Evolutionary conservation across 2,329 filamentous ascomycete genomes (phyloP), one percentile per base, ranked within the genome.

Genomic region (Chrysosporium keratinophilum): DNA sequence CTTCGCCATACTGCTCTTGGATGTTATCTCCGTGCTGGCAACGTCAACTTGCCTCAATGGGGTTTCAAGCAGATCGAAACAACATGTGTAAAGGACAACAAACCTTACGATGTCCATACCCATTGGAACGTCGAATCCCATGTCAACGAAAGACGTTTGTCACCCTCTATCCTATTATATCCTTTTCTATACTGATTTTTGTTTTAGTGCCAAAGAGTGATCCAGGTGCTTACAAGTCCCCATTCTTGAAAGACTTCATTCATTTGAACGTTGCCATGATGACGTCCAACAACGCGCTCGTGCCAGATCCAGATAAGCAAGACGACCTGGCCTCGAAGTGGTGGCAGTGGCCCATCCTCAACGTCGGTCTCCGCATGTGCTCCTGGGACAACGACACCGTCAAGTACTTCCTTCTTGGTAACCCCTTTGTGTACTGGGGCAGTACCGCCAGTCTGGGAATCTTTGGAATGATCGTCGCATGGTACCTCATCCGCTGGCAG

Each of bases 11-110:
- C 81, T 41, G 78, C 82, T 53, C 78, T 97, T 53, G 87, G 87
- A 61, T 98, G 93, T 73, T 98, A 98, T 68, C 81, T 98, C 49
- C 85, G 90, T 59, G 94, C 93, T 56, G 91, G 90, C 62, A 98
- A 95, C 64, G 86, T 89, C 63, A 98, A 97, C 72, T 78, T 98
- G 59, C 93, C 93, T 50, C 93, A 97, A 69, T 98, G 93, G 93
- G 93, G 93, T 68, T 98, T 98, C 79, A 96, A 97, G 76, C 93
- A 98, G 74, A 97, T 98, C 60, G 93, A 98, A 74, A 90, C 93
- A 35, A 95, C 89, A 23, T 98, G 93, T 72, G 83, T 85, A 61
- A 96, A 95, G 76, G 81, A 85, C 62, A 95, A 96, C 76, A 93
- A 91, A 64, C 88, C 90, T 5, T 81, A 84, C 52, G 93, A 98